phyloP scores from a whole-genome alignment of 768 basidiomycete species.

The Mycena capillaripes region DNA sequence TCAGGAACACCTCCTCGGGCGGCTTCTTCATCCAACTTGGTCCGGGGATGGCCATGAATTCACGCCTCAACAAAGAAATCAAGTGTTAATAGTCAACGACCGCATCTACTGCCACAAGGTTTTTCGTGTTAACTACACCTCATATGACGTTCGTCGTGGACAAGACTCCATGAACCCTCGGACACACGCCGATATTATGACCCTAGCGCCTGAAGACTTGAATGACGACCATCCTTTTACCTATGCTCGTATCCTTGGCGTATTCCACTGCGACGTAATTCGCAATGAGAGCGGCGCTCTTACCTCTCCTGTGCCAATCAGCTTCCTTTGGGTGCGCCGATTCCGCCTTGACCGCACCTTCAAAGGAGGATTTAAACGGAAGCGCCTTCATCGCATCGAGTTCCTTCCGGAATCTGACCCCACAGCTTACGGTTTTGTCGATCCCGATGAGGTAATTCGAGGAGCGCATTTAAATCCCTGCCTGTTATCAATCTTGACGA shows the following conservation, averaged over 20 bases:
- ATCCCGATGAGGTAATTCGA: constrained; percentile 1
- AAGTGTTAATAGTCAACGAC: not conserved
- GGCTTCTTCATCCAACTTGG: not conserved
- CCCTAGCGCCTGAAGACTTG: not conserved
- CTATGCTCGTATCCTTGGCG: not conserved
- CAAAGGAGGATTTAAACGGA: not conserved
- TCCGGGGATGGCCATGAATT: not conserved
- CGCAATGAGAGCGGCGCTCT: not conserved
- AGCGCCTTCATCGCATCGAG: not conserved
- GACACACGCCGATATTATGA: not conserved
- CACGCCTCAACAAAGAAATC: not conserved
- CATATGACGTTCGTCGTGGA: not conserved
- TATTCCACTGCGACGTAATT: not conserved
- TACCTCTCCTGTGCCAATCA: not conserved
- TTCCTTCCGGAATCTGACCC: not conserved
- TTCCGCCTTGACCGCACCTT: not conserved
- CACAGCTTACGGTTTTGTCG: not conserved
- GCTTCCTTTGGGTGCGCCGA: not conserved
- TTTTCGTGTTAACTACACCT: not conserved
- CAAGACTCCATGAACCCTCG: not conserved
- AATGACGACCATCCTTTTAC: not conserved
- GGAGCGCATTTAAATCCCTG: no score
- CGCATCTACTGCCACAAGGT: not conserved
- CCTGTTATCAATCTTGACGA: no score
- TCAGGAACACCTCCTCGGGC: not conserved